phyloP scores from a whole-genome alignment of 441 rosid genomes.

The Isatis lusitanica region DNA sequence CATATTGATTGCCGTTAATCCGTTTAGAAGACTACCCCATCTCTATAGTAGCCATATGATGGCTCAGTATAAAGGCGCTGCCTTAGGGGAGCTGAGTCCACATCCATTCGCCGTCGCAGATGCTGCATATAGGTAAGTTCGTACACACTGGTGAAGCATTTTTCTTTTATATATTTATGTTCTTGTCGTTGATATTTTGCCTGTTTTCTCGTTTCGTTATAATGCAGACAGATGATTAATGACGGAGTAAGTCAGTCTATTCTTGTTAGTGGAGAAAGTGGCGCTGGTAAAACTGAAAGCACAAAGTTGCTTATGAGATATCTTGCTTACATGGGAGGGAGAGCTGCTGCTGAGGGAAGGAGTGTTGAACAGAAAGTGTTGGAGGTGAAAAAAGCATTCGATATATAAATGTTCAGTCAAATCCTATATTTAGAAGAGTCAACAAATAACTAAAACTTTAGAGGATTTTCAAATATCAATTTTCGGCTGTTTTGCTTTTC shows the following conservation, averaged over 20 bases:
- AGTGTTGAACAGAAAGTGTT: constrained; percentile 97
- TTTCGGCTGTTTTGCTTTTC: constrained; percentile 14
- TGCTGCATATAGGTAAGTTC: constrained; percentile 83
- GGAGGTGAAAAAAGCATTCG: constrained; percentile 57
- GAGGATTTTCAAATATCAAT: neutral
- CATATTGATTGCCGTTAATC: constrained; percentile 95
- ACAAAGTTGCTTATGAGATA: constrained; percentile 94
- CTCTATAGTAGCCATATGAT: constrained; percentile 95
- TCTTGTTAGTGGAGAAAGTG: constrained; percentile 98
- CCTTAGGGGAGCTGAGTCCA: constrained; percentile 92
- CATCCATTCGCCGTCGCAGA: constrained; percentile 98
- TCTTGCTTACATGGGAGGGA: constrained; percentile 99
- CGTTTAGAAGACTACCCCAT: constrained; percentile 90
- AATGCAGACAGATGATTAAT: constrained; percentile 84
- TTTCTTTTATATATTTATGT: neutral
- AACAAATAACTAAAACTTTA: constrained; percentile 8
- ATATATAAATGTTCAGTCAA: neutral
- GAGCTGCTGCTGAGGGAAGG: constrained; percentile 94
- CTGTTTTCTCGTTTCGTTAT: neutral
- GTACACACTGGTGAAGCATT: constrained; percentile 3
- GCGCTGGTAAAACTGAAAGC: constrained; percentile 99
- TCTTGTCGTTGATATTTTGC: neutral
- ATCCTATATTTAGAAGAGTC: constrained; percentile 21
- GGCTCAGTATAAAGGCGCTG: constrained; percentile 96
- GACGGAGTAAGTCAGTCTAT: constrained; percentile 91